phyloP scores from a whole-genome alignment of 148 eudicot genomes.

The Fagopyrum esculentum region DNA sequence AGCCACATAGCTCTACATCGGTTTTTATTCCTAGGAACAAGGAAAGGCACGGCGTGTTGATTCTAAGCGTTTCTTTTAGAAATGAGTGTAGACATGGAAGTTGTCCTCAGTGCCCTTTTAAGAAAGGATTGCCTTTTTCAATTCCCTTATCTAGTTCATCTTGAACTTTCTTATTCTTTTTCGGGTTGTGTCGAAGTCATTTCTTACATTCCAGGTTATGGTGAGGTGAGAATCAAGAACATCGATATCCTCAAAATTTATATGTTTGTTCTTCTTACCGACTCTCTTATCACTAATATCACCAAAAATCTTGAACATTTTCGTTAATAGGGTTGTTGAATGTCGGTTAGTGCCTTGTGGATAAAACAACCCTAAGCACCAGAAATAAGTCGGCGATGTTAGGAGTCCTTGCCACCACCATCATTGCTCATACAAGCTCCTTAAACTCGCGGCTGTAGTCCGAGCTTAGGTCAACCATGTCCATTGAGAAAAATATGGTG shows the following conservation, averaged over 20 bases:
- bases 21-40: constrained; percentile 25
- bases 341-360: constrained; percentile 37
- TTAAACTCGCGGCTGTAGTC: constrained; percentile 30
- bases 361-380: constrained; percentile 24
- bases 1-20: constrained; percentile 18
- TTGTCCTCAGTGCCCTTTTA: constrained; percentile 19
- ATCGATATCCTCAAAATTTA: not conserved
- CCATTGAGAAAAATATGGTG: constrained; percentile 43
- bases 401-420: constrained; percentile 36
- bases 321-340: constrained; percentile 9
- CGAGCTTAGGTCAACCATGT: constrained; percentile 30
- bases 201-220: constrained; percentile 8
- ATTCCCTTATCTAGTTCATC: constrained; percentile 10
- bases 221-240: too few species aligned
- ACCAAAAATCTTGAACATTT: constrained; percentile 22
- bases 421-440: constrained; percentile 23
- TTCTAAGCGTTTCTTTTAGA: constrained; percentile 5
- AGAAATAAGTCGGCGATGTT: constrained; percentile 55
- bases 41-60: constrained; percentile 14
- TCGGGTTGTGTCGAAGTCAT: constrained; percentile 15
- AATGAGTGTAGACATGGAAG: constrained; percentile 25
- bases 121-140: constrained; percentile 4
- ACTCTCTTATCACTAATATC: constrained; percentile 29
- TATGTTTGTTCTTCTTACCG: not conserved
- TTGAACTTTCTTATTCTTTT: constrained; percentile 11